These are phyloP conservation scores for Dalbergia cochinchinensis DNA, from an alignment of 306 rosid genomes.

Conservation along the genomic window DNA sequence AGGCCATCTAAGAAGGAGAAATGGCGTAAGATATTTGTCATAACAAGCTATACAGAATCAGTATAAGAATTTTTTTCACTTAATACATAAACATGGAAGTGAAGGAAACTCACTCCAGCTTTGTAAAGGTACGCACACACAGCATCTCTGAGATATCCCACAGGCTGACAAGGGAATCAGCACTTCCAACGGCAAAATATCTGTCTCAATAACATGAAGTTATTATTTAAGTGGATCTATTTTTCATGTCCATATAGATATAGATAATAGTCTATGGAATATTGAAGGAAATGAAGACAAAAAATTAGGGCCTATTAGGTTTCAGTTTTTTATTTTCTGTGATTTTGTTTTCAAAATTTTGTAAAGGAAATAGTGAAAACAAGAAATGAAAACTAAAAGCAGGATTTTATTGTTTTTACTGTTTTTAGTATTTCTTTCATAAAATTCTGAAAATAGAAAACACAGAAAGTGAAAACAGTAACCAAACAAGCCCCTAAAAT, in stretches of 20 bases:
- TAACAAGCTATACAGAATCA: conserved; percentile 16
- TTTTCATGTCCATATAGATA: conserved; percentile 25
- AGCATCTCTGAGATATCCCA: conserved; percentile 98
- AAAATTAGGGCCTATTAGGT: not conserved
- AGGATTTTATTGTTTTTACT: too few species aligned
- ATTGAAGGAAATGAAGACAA: conserved; percentile 23
- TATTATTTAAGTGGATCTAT: conserved; percentile 1
- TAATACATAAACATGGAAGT: conserved; percentile 35
- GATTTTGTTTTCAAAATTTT: too few species aligned
- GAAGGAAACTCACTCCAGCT: conserved; percentile 78
- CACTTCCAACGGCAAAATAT: conserved; percentile 97
- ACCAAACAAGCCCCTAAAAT: too few species aligned
- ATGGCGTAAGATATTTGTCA: conserved; percentile 32
- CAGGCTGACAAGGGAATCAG: conserved; percentile 94
- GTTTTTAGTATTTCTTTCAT: too few species aligned
- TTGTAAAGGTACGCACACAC: conserved; percentile 90
- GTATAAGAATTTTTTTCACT: not conserved
- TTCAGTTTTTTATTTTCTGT: too few species aligned
- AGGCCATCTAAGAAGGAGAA: conserved; percentile 77
- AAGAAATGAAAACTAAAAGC: too few species aligned
- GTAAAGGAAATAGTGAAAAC: too few species aligned
- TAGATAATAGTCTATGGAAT: conserved; percentile 15
- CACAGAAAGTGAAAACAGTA: too few species aligned
- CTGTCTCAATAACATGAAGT: conserved; percentile 52
- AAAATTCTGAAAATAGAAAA: too few species aligned